Evolutionary conservation across 176 grass and related monocot species (phyloP), one percentile per base, ranked within the genome.

Genomic region (Hordeum marinum): DNA sequence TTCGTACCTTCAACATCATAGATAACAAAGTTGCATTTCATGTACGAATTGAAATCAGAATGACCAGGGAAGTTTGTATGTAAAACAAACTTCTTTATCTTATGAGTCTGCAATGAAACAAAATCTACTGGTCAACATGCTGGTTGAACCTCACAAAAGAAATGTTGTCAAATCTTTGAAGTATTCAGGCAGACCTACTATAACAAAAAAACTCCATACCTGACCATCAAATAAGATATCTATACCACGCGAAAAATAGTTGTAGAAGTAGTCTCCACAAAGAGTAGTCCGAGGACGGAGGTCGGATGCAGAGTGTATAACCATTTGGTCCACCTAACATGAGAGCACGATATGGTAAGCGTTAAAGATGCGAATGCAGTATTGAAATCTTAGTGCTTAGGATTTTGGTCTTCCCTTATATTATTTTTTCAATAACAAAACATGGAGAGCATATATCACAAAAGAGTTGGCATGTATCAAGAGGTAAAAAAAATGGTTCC

Each of bases 171-270:
- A 37, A 21, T 83, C 21, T 82, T 39, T 78, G 13, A 31, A 85
- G 50, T 80, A 14, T 74, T 59, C 41, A 7, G 26, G 18, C 35
- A 78, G 70, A 52, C 43, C 11, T 79, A 46, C 24, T 46, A 67
- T 7, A 29, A 29, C 29, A 3, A 27, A 90, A 50, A 40, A 65
- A 80, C 6, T 79, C 46, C 36, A 29, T 85, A 98, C 96, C 91
- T 96, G 93, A 65, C 96, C 91, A 76, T 98, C 93, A 95, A 98
- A 98, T 94, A 98, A 85, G 80, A 98, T 92, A 86, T 98, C 96
- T 36, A 98, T 68, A 75, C 96, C 96, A 84, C 96, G 93, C 25
- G 96, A 89, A 80, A 95, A 98, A 81, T 95, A 98, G 54, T 92
- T 98, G 37, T 95, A 98, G 24, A 98, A 98, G 11, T 98, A 95